Evolutionary conservation across 2,329 filamentous ascomycete genomes (phyloP).

Genomic region (Fusarium fujikuroi): DNA sequence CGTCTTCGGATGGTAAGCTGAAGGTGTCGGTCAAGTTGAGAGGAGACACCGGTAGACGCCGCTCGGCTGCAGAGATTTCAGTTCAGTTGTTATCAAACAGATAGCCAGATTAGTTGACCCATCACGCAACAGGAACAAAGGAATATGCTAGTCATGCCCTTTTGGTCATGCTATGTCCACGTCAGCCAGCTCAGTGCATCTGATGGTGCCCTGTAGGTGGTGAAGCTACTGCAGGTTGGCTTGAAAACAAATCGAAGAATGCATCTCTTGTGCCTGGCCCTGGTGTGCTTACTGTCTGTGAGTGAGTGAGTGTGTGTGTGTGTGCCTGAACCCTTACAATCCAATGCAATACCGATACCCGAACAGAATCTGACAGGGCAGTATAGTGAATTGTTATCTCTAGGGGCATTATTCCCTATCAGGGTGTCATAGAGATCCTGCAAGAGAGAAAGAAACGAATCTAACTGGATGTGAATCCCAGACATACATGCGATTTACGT

Average conservation of each 20-base stretch:
- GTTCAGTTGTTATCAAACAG: slow-evolving; percentile 1
- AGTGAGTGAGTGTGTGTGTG: background rate
- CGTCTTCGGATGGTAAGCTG: slow-evolving; percentile 13
- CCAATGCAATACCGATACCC: slow-evolving; percentile 26
- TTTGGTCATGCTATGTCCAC: slow-evolving; percentile 34
- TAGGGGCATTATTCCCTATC: slow-evolving; percentile 8
- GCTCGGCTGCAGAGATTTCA: slow-evolving; percentile 16
- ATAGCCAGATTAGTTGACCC: background rate
- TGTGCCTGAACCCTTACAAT: slow-evolving; percentile 16
- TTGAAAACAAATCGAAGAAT: slow-evolving; percentile 6
- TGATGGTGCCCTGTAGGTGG: background rate
- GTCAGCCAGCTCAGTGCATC: slow-evolving; percentile 25
- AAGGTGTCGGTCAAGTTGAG: slow-evolving; percentile 13
- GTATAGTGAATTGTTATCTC: background rate
- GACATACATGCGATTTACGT: slow-evolving; percentile 18
- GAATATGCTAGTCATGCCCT: background rate
- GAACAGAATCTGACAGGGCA: slow-evolving; percentile 18
- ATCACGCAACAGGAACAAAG: background rate
- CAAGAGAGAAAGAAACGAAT: background rate
- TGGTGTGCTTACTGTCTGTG: background rate
- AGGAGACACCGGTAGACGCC: slow-evolving; percentile 2
- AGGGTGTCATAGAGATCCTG: slow-evolving; percentile 29
- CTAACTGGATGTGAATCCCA: slow-evolving; percentile 12
- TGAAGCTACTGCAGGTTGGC: slow-evolving; percentile 15
- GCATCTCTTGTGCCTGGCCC: slow-evolving; percentile 12